Percentiles rank a stretch among this genome's conserved stretches.
phyloP scores from a whole-genome alignment of 345 rosid species.

The Lepidium didymum region DNA sequence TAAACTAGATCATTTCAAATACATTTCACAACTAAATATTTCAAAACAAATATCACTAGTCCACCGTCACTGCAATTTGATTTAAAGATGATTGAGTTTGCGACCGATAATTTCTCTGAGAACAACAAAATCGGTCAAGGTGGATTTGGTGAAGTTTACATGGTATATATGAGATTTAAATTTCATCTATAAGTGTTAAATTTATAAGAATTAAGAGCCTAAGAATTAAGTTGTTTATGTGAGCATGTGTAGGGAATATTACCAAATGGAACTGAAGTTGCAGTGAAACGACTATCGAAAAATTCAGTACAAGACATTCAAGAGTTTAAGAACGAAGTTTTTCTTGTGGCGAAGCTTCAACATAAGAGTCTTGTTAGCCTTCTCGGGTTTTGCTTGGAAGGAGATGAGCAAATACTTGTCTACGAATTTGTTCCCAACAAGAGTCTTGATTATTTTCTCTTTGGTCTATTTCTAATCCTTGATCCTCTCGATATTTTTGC shows the following conservation, averaged over 20 bases:
- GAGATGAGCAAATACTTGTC: background rate
- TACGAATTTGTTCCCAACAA: slow-evolving; percentile 5
- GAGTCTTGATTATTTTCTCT: slow-evolving; percentile 6
- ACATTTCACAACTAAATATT: background rate
- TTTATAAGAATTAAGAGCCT: no score
- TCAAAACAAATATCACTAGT: background rate
- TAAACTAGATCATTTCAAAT: no score
- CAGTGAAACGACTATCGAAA: background rate
- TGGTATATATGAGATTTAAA: background rate
- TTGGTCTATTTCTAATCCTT: background rate
- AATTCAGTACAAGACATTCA: background rate
- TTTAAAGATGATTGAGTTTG: background rate
- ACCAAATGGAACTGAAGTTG: background rate
- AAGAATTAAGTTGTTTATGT: no score
- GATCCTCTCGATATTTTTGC: background rate
- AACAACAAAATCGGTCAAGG: background rate
- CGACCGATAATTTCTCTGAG: background rate
- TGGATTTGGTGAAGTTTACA: no score
- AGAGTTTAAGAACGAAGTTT: slow-evolving; percentile 13
- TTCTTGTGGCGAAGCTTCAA: background rate
- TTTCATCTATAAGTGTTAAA: no score
- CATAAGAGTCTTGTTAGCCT: background rate
- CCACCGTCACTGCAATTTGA: background rate
- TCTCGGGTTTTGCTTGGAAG: slow-evolving; percentile 3
- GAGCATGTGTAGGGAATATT: background rate